phyloP scores from a whole-genome alignment of 768 basidiomycete species.

The Lactifluus hygrophoroides region DNA sequence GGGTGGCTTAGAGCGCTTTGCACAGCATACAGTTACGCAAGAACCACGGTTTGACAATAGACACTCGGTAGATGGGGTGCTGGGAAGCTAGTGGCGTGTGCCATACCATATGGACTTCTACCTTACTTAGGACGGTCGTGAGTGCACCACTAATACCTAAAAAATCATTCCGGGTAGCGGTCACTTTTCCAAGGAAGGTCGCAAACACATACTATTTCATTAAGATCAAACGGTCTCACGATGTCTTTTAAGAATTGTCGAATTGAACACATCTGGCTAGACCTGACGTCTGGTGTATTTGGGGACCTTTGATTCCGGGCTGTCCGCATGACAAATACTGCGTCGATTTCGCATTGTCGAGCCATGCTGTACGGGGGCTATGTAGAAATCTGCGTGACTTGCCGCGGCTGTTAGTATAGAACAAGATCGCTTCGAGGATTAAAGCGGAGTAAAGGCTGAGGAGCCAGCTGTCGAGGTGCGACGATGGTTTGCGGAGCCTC shows the following conservation, averaged over 20 bases:
- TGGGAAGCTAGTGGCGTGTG: slow-evolving; percentile 1
- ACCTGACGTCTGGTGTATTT: not conserved
- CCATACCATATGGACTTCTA: not conserved
- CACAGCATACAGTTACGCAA: not conserved
- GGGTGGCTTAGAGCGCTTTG: too few species aligned
- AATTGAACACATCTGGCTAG: slow-evolving; percentile 4
- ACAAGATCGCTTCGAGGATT: not conserved
- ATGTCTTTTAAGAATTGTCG: not conserved
- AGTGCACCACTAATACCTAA: not conserved
- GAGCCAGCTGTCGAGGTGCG: too few species aligned
- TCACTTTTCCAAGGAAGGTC: not conserved
- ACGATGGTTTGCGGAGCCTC: not conserved
- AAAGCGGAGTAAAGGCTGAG: too few species aligned
- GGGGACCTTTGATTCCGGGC: slow-evolving; percentile 5
- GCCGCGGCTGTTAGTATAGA: not conserved
- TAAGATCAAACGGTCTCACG: not conserved
- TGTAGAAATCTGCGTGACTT: not conserved
- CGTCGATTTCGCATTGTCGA: slow-evolving; percentile 1
- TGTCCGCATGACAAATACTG: not conserved
- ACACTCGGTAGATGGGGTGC: not conserved
- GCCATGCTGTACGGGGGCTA: not conserved
- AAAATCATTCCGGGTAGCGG: not conserved
- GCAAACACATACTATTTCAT: not conserved
- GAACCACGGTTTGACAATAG: not conserved
- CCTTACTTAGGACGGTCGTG: not conserved